These are phyloP conservation scores for Penicillium digitatum DNA, from an alignment of 2,329 filamentous ascomycete genomes.

Conservation along the genomic window DNA sequence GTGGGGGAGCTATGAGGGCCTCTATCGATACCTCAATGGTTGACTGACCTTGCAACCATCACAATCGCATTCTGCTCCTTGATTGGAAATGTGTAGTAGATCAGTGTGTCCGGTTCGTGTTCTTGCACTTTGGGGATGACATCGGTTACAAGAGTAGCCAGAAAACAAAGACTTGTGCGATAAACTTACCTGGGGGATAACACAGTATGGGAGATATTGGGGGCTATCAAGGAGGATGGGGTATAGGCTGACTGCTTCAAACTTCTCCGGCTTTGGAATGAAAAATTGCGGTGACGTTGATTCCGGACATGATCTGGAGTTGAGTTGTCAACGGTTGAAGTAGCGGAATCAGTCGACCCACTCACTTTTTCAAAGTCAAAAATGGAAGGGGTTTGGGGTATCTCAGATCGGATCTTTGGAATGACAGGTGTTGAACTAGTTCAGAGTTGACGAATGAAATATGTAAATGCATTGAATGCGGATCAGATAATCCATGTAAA, in stretches of 20 bases:
- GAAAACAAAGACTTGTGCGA: too few species aligned
- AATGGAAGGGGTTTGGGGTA: not conserved
- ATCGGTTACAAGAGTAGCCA: conserved; percentile 22
- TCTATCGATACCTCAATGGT: not conserved
- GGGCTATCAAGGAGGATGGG: not conserved
- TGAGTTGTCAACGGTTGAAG: not conserved
- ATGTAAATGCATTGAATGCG: not conserved
- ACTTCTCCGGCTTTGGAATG: conserved; percentile 30
- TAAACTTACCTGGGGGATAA: conserved; percentile 23
- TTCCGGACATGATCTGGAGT: conserved; percentile 25
- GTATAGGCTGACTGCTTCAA: conserved; percentile 27
- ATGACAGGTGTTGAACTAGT: not conserved
- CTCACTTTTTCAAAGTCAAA: not conserved
- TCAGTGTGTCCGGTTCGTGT: conserved; percentile 31
- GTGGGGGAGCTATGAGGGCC: not conserved
- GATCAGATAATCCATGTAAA: conserved; percentile 9
- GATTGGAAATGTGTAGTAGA: conserved; percentile 30
- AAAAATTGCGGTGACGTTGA: conserved; percentile 31
- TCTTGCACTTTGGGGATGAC: conserved; percentile 30
- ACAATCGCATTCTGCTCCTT: conserved; percentile 31
- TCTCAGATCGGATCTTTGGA: not conserved
- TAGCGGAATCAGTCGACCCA: not conserved
- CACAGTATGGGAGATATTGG: not conserved
- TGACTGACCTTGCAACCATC: conserved; percentile 31
- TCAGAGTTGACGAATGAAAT: not conserved